Evolutionary conservation across 2,329 filamentous ascomycete genomes (phyloP), one percentile per base, ranked within the genome.

Genomic region (Xylariaceae sp.): DNA sequence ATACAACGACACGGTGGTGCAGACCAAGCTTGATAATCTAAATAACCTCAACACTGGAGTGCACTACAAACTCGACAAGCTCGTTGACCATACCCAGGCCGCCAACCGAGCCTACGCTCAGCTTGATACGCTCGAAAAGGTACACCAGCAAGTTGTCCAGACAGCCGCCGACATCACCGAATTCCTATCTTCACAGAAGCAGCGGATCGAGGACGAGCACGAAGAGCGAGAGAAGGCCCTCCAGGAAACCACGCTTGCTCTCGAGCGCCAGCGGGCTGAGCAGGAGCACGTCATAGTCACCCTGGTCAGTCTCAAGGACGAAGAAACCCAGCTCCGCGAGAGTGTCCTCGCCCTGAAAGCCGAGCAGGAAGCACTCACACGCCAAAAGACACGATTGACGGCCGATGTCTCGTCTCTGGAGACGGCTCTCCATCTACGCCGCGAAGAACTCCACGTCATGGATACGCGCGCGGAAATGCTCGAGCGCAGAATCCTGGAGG

Each of bases 361-460:
- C 0, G 89, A 94, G 66, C 84, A 89, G 57, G 90, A 96, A 56
- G 83, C 84, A 49, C 76, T 97, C 53, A 78, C 80, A 9, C 80
- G 85, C 54, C 88, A 95, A 66, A 96, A 91, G 75, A 84, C 85
- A 45, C 83, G 86, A 53, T 77, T 96, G 31, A 84, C 84, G 7
- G 90, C 89, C 29, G 91, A 99, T 62, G 86, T 99, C 0, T 91
- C 91, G 4, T 89, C 90, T 6, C 80, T 99, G 1, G 90, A 97
- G 69, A 97, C 90, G 6, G 92, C 94, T 0, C 80, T 97, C 32
- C 84, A 87, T 19, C 85, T 97, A 54, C 87, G 94, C 52, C 87
- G 89, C 44, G 92, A 97, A 63, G 94, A 97, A 73, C 83, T 99
- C 56, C 84, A 89, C 45, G 80, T 88, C 30, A 96, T 99, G 88